Conservation (phyloP, 1,284 basidiomycete genomes). For the Polyporus tsugae region DNA sequence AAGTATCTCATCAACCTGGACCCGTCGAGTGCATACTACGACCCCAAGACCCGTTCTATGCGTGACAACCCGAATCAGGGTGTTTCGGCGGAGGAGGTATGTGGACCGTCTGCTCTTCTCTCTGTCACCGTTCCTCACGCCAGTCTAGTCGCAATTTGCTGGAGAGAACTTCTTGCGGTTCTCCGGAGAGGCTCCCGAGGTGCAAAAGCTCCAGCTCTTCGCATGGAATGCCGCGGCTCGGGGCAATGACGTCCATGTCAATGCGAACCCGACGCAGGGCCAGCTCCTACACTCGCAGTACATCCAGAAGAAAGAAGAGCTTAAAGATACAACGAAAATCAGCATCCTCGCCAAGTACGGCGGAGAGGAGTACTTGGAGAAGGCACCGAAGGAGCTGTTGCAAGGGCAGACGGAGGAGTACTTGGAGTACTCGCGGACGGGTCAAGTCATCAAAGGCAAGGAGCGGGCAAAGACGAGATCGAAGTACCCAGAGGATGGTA, state of each 20-base stretch:
- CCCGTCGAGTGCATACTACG: slow-evolving; percentile 96
- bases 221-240: slow-evolving; percentile 96
- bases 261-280: slow-evolving; percentile 96
- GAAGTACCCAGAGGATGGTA: slow-evolving; percentile 96
- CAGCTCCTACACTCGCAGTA: slow-evolving; percentile 93
- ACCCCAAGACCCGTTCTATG: slow-evolving; percentile 99
- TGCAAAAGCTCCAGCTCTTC: slow-evolving; percentile 93
- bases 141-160: slow-evolving; percentile 81
- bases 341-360: slow-evolving; percentile 93
- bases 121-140: slow-evolving; percentile 18
- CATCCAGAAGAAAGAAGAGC: slow-evolving; percentile 90
- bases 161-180: slow-evolving; percentile 96
- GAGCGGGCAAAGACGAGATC: slow-evolving; percentile 87
- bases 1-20: slow-evolving; percentile 99
- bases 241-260: slow-evolving; percentile 95
- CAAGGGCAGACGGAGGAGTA: slow-evolving; percentile 97
- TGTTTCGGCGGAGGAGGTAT: slow-evolving; percentile 85
- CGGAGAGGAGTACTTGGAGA: slow-evolving; percentile 92
- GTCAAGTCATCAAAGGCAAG: slow-evolving; percentile 91
- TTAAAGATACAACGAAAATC: slow-evolving; percentile 88
- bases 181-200: slow-evolving; percentile 90
- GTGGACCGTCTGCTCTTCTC: slow-evolving; percentile 36
- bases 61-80: slow-evolving; percentile 91
- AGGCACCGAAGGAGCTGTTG: slow-evolving; percentile 87
- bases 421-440: slow-evolving; percentile 95